These are phyloP conservation scores for Curvularia hawaiiensis DNA, from an alignment of 2,329 filamentous ascomycete species.

Conservation along the genomic window DNA sequence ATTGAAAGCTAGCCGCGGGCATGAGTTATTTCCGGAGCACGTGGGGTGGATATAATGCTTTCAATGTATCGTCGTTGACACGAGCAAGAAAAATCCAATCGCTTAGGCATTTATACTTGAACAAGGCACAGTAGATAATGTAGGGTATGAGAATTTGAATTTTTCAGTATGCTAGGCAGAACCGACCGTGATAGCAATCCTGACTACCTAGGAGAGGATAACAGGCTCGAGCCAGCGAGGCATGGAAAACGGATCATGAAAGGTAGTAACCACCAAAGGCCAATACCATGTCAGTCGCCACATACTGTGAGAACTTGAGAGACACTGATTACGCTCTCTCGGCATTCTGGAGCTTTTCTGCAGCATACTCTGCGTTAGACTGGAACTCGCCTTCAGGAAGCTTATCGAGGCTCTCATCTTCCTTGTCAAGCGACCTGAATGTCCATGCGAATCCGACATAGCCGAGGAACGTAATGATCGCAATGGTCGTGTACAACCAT, in stretches of 20 bases:
- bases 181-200: not conserved
- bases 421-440: constrained; percentile 34
- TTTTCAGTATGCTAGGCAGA: not conserved
- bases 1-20: not conserved
- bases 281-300: not conserved
- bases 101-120: not conserved
- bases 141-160: not conserved
- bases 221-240: not conserved
- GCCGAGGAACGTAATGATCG: constrained; percentile 39
- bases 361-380: constrained; percentile 21
- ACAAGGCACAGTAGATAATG: not conserved
- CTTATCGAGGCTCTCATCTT: constrained; percentile 42
- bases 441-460: constrained; percentile 37
- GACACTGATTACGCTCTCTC: constrained; percentile 9
- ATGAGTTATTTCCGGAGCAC: constrained; percentile 2
- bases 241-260: not conserved
- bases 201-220: not conserved
- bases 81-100: not conserved
- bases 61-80: not conserved
- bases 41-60: not conserved
- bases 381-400: constrained; percentile 33
- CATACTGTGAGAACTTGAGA: not conserved
- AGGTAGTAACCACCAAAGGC: not conserved
- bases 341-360: constrained; percentile 15
- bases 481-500: constrained; percentile 37